Evolutionary conservation across 768 basidiomycete genomes (phyloP), one percentile per base, ranked within the genome.

Genomic region (Amanita rubescens): DNA sequence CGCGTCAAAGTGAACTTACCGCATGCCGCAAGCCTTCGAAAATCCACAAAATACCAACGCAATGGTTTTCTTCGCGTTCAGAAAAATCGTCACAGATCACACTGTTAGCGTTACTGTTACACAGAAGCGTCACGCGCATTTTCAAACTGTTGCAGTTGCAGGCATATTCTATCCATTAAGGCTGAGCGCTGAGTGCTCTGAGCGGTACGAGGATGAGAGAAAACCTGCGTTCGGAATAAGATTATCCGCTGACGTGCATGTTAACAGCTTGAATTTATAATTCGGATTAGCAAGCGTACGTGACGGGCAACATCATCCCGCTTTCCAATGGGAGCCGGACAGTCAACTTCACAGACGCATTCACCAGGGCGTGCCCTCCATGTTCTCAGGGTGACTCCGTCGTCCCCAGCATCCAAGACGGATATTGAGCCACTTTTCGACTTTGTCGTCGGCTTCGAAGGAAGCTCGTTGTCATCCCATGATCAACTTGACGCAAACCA

Each of bases 351-450:
- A 37, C 66, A 76, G 57, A 67, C 69, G 11, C 77, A 81, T 51
- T 65, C 70, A 11, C 83, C 85, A 38, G 65, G 75, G 37, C 82
- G 77, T 56, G 90, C 84, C 1, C 71, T 96, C 9, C 94, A 97
- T 65, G 87, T 94, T 57, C 73, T 96, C 53, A 84, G 94, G 51
- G 93, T 96, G 27, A 92, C 91, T 1, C 87, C 92, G 1, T 78
- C 79, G 5, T 94, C 90, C 1, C 96, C 96, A 5, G 91, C 95
- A 0, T 90, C 90, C 0, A 76, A 84, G 55, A 90, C 91, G 0
- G 79, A 77, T 51, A 84, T 94, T 43, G 90, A 88, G 64, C 90
- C 95, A 3, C 94, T 93, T 71, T 99, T 99, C 62, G 96, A 98
- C 73, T 98, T 96, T 66, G 80, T 99, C 19, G 84, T 96, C 38